Base-by-base conservation (phyloP, 306 rosid species). In the Gastrolobium villosum region DNA sequence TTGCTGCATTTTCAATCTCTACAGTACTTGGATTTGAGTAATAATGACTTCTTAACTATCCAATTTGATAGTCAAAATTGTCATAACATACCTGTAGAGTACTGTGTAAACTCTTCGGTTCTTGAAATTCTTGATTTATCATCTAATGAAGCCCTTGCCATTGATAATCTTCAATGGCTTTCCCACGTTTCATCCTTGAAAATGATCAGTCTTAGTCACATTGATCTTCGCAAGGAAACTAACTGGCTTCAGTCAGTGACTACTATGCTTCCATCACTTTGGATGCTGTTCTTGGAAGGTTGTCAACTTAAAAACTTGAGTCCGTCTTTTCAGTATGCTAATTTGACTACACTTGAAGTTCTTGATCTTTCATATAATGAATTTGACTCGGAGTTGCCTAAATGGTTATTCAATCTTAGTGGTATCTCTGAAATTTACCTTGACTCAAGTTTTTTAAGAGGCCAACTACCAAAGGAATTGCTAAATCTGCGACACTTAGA, bases 321-420 rank as follows among this genome's bases (percentile, higher is more conserved):
- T n/a, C n/a, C n/a, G n/a, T n/a, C n/a, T n/a, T n/a, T n/a, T n/a
- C 46, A 36, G 8, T 74, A 0, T n/a, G 56, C 65, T 34, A 78
- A 83, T 73, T 73, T 77, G 15, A 34, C 83, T 1, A 55, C 86
- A 35, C 80, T 83, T 40, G 3, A 5, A 35, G 79, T 54, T 15
- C 81, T 84, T 35, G 63, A 49, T 65, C 82, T 76, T 13, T 50
- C 83, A 4, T 0, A 0, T 3, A 81, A 85, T 30, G 4, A 0
- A 2, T 61, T 85, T 37, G 10, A 37, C 36, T 78, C 83, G 9
- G 41, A 70, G 20, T 10, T n/a, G n/a, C n/a, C n/a, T n/a, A n/a
- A n/a, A n/a, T n/a, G n/a, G n/a, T n/a, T n/a, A n/a, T n/a, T n/a
- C 52, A 67, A 14, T 56, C 50, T 77, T 6, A 81, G 43, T 20